Percentiles rank a stretch among this genome's conserved stretches.
phyloP scores from a whole-genome alignment of 2,329 filamentous ascomycete species.

The Fusarium sublunatum region DNA sequence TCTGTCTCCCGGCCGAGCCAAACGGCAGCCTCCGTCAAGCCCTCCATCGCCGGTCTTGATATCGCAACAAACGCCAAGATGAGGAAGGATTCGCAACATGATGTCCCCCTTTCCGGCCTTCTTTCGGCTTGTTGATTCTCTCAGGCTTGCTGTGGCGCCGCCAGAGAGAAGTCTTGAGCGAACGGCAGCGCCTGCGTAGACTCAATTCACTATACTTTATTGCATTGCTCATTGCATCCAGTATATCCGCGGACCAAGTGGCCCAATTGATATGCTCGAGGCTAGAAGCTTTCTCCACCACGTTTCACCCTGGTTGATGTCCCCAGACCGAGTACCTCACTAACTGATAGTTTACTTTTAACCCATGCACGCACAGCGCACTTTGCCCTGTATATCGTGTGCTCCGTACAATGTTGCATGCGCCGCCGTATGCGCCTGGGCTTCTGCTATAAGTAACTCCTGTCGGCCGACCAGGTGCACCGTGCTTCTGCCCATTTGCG shows the following conservation, averaged over 20 bases:
- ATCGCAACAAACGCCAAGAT: conserved; percentile 2
- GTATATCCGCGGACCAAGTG: conserved; percentile 15
- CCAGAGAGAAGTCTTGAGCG: conserved; percentile 2
- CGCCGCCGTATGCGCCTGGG: conserved; percentile 32
- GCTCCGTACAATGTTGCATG: conserved; percentile 30
- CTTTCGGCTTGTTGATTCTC: conserved; percentile 6
- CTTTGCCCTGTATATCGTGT: conserved; percentile 25
- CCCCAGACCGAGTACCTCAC: conserved; percentile 31
- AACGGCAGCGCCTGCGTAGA: not conserved
- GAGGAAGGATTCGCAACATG: conserved; percentile 6
- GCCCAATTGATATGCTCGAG: conserved; percentile 21
- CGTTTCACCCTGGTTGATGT: conserved; percentile 27
- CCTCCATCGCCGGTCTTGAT: conserved; percentile 7
- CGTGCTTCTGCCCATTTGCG: conserved; percentile 24
- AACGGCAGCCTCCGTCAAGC: too few relatives aligned
- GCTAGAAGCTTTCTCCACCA: conserved; percentile 34
- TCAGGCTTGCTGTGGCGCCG: conserved; percentile 8
- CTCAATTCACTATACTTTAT: too few relatives aligned
- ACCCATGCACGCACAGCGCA: conserved; percentile 5
- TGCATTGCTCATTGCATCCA: not conserved
- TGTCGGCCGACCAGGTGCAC: conserved; percentile 39
- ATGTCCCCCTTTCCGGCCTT: conserved; percentile 4
- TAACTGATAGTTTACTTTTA: conserved; percentile 1
- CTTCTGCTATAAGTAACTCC: conserved; percentile 20
- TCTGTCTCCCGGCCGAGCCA: not conserved